Percentiles rank a stretch among this genome's conserved stretches.
Evolutionary conservation across 164 flowering plant genomes (phyloP).

Genomic region (Platanus orientalis): DNA sequence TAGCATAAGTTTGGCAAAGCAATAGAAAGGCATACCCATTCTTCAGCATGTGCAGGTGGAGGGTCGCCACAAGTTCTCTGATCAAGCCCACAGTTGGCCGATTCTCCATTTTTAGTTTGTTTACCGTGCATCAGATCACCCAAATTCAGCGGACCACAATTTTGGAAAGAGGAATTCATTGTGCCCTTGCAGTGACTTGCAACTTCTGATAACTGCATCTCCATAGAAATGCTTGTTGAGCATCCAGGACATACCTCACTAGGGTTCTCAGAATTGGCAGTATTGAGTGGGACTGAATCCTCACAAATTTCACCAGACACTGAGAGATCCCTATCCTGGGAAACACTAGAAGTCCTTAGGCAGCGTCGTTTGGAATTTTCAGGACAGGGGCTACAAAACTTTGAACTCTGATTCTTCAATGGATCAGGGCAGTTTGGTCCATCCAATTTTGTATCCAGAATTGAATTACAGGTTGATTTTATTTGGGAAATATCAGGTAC

Average conservation of each 20-base stretch:
- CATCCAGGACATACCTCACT: slow-evolving; percentile 13
- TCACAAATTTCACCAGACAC: slow-evolving; percentile 10
- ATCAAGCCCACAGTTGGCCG: slow-evolving; percentile 16
- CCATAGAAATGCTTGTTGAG: slow-evolving; percentile 21
- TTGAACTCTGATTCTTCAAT: slow-evolving; percentile 16
- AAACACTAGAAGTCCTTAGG: slow-evolving; percentile 7
- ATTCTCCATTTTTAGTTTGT: slow-evolving; percentile 13
- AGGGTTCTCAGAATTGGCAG: slow-evolving; percentile 16
- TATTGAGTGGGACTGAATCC: slow-evolving; percentile 11
- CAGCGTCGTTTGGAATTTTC: slow-evolving; percentile 9
- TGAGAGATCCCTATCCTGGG: slow-evolving; percentile 1
- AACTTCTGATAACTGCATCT: slow-evolving; percentile 27
- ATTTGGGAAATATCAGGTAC: slow-evolving; percentile 3
- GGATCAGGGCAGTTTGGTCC: slow-evolving; percentile 7
- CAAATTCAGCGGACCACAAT: slow-evolving; percentile 10
- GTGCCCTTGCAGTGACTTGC: slow-evolving; percentile 8
- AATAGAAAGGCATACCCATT: slow-evolving; percentile 20
- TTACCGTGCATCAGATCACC: slow-evolving; percentile 6
- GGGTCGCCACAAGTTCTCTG: slow-evolving; percentile 5
- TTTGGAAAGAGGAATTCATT: slow-evolving; percentile 10
- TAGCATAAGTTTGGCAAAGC: too few species aligned
- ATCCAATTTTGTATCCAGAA: slow-evolving; percentile 15
- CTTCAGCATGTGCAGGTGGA: slow-evolving; percentile 22
- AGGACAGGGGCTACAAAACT: slow-evolving; percentile 2
- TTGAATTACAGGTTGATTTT: slow-evolving; percentile 13